Conservation (phyloP, 352 stramenopile species). For the Phytophthora pluvialis region DNA sequence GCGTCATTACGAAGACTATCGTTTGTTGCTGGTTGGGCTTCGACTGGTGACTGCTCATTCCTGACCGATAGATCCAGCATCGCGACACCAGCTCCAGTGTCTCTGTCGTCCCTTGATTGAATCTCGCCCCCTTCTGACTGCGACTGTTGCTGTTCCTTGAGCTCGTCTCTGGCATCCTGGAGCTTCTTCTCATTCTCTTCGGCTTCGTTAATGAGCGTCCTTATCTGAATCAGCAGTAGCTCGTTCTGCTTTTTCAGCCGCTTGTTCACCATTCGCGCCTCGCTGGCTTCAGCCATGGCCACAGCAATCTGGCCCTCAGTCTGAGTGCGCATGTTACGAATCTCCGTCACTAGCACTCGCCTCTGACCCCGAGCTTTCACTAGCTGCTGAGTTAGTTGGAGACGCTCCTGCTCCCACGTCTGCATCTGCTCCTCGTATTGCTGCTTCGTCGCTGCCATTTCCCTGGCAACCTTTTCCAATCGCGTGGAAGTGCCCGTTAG, state of each 20-base stretch:
- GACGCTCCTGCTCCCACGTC: constrained; percentile 51
- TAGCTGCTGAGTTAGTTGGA: constrained; percentile 70
- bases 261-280: constrained; percentile 89
- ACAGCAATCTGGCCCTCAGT: constrained; percentile 77
- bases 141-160: constrained; percentile 23
- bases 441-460: constrained; percentile 75
- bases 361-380: constrained; percentile 84
- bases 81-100: constrained; percentile 10
- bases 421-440: constrained; percentile 75
- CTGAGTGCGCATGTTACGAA: constrained; percentile 82
- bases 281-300: constrained; percentile 83
- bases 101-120: constrained; percentile 5
- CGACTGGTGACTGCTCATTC: constrained; percentile 2
- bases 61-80: constrained; percentile 29
- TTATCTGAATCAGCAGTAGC: constrained; percentile 79
- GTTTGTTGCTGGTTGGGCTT: background rate
- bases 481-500: constrained; percentile 74
- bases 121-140: background rate
- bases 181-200: constrained; percentile 53
- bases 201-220: constrained; percentile 71
- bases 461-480: constrained; percentile 76
- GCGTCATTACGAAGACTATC: constrained; percentile 3
- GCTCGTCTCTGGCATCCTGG: constrained; percentile 28
- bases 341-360: constrained; percentile 76
- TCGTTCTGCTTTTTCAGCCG: constrained; percentile 87